Evolutionary conservation across 345 rosid species (phyloP).

Genomic region (Salix arbutifolia): DNA sequence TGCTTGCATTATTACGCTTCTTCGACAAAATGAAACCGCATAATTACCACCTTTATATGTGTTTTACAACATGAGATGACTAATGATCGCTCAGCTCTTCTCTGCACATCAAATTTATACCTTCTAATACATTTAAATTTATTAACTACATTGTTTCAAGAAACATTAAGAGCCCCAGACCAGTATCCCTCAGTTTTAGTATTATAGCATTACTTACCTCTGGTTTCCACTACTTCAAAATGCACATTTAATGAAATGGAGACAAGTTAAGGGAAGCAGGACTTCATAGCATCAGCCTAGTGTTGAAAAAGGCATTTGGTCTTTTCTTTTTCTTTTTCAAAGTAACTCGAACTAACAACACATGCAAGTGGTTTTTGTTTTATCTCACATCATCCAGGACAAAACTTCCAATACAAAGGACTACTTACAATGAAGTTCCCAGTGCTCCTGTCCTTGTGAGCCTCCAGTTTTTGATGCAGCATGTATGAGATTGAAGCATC

Average conservation of each 20-base stretch:
- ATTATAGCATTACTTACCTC: neutral
- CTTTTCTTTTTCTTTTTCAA: neutral
- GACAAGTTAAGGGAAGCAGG: neutral
- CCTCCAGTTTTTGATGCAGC: slow-evolving; percentile 41
- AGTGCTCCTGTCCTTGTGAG: slow-evolving; percentile 41
- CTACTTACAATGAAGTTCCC: slow-evolving; percentile 48
- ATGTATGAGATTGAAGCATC: slow-evolving; percentile 54
- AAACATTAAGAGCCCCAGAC: neutral
- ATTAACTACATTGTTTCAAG: neutral
- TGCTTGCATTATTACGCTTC: no score
- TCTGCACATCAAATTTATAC: neutral
- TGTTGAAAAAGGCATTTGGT: neutral
- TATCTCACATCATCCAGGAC: neutral
- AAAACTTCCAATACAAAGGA: neutral
- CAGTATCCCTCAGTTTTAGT: neutral
- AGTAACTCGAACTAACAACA: neutral
- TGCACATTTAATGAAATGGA: neutral
- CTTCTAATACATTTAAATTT: neutral
- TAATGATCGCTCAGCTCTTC: neutral
- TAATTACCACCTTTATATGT: neutral
- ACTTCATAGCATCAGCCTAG: neutral
- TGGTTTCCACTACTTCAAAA: neutral
- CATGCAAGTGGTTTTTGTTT: neutral
- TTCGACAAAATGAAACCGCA: neutral
- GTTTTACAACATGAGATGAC: neutral